These are phyloP conservation scores for Colletotrichum shisoi DNA, from an alignment of 2,329 filamentous ascomycete genomes.

Conservation along the genomic window DNA sequence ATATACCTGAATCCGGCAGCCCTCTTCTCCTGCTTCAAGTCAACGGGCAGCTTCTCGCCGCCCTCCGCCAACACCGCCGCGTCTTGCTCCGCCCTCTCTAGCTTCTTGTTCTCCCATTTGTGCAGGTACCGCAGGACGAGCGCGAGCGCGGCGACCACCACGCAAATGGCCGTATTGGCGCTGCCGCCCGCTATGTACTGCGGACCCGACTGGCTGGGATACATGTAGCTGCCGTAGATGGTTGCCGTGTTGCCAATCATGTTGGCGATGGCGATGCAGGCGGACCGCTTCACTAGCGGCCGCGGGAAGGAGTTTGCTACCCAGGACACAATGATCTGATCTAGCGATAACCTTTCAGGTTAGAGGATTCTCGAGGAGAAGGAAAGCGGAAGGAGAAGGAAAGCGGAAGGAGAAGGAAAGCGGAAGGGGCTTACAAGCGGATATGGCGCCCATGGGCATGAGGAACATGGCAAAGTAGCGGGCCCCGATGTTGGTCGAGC, in stretches of 20 bases:
- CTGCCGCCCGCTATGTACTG: constrained; percentile 63
- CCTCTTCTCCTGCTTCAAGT: constrained; percentile 37
- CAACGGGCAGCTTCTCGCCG: constrained; percentile 20
- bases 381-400: background rate
- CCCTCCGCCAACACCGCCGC: constrained; percentile 39
- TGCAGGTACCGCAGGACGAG: constrained; percentile 62
- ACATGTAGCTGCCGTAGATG: constrained; percentile 58
- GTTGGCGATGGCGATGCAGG: constrained; percentile 71
- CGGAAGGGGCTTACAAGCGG: constrained; percentile 49
- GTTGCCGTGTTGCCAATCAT: constrained; percentile 68
- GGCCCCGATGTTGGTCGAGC: constrained; percentile 58
- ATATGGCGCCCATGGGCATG: constrained; percentile 63
- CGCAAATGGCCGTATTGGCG: constrained; percentile 68
- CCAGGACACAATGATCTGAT: constrained; percentile 69
- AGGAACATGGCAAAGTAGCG: constrained; percentile 71
- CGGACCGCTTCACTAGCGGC: constrained; percentile 71
- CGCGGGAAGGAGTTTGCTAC: constrained; percentile 76
- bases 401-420: no score
- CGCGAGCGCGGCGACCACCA: constrained; percentile 65
- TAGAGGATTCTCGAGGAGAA: background rate
- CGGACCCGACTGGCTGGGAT: constrained; percentile 51
- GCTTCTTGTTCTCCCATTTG: constrained; percentile 65
- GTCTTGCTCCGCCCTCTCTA: constrained; percentile 58
- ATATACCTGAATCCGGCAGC: constrained; percentile 46
- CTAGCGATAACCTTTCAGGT: constrained; percentile 36